Evolutionary conservation across 2,329 filamentous ascomycete genomes (phyloP), one percentile per base, ranked within the genome.

Genomic region (Neoscytalidium dimidiatum): DNA sequence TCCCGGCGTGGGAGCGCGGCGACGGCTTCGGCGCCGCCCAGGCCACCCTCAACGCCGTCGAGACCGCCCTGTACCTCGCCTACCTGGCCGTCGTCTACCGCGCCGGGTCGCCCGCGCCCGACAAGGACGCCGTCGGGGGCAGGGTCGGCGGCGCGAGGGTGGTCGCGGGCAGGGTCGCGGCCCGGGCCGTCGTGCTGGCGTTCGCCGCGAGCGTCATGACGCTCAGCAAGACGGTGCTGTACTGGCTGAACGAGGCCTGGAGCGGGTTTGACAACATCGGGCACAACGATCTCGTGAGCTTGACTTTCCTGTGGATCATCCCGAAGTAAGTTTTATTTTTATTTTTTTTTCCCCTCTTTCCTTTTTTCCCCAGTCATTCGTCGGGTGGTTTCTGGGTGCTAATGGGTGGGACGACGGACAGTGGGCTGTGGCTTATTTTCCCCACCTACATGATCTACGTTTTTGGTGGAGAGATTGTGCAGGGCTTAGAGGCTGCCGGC

Each of bases 1-100:
- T 85, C 82, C 88, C 89, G 71, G 89, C 90, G 3, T 92, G 85
- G 75, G 79, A 91, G 67, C 82, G 82, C 17, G 77, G 83, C 23
- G 88, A 88, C 73, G 92, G 92, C 38, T 97, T 96, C 78, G 91
- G 91, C 0, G 86, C 84, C 46, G 92, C 92, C 41, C 92, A 96
- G 82, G 85, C 85, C 29, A 71, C 82, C 6, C 74, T 94, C 68
- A 95, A 94, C 73, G 76, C 86, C 6, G 70, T 91, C 62, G 92
- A 95, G 82, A 88, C 86, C 3, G 64, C 80, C 35, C 82, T 88
- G 71, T 94, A 94, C 74, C 77, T 79, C 64, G 81, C 79, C 77
- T 94, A 88, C 71, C 81, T 89, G 17, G 84, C 79, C 70, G 77
- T 87, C 62, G 75, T 90, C 6, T 76, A 53, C n/a, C 69, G 72